These are phyloP conservation scores for Fusarium duplospermum DNA, from an alignment of 2,329 filamentous ascomycete genomes.

Conservation along the genomic window DNA sequence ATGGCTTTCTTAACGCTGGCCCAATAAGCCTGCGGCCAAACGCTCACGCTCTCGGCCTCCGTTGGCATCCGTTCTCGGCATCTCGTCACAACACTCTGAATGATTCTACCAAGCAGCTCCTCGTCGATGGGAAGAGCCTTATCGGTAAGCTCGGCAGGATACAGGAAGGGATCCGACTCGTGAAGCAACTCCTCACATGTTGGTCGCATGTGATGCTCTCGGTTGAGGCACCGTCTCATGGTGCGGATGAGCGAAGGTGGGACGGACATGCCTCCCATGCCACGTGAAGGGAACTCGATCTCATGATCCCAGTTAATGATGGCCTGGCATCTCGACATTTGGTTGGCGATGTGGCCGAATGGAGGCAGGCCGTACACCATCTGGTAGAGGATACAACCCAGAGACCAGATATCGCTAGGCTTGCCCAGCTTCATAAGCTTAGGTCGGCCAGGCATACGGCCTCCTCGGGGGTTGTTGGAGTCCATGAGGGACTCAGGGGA, in stretches of 20 bases:
- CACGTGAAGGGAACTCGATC: slow-evolving; percentile 78
- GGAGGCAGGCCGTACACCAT: slow-evolving; percentile 98
- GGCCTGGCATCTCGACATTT: slow-evolving; percentile 85
- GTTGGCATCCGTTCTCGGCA: slow-evolving; percentile 69
- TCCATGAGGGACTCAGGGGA: slow-evolving; percentile 94
- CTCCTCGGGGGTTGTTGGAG: slow-evolving; percentile 73
- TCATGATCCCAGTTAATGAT: slow-evolving; percentile 82
- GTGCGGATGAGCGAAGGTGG: slow-evolving; percentile 70
- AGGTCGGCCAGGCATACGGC: slow-evolving; percentile 56
- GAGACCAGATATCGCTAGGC: slow-evolving; percentile 93
- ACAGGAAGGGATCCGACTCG: slow-evolving; percentile 71
- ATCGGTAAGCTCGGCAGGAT: slow-evolving; percentile 68
- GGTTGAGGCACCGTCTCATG: slow-evolving; percentile 71
- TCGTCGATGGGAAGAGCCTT: slow-evolving; percentile 70
- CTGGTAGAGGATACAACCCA: slow-evolving; percentile 97
- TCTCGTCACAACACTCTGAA: slow-evolving; percentile 70
- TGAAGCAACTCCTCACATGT: slow-evolving; percentile 72
- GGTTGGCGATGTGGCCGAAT: slow-evolving; percentile 91
- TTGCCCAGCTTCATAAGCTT: slow-evolving; percentile 97
- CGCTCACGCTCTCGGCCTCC: slow-evolving; percentile 64
- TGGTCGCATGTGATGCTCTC: slow-evolving; percentile 71
- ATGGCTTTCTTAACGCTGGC: slow-evolving; percentile 67
- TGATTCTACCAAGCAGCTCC: slow-evolving; percentile 70
- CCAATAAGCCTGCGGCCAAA: slow-evolving; percentile 73
- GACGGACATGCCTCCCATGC: slow-evolving; percentile 73